Base-by-base conservation (phyloP, 441 rosid genomes). In the Manihot esculenta region DNA sequence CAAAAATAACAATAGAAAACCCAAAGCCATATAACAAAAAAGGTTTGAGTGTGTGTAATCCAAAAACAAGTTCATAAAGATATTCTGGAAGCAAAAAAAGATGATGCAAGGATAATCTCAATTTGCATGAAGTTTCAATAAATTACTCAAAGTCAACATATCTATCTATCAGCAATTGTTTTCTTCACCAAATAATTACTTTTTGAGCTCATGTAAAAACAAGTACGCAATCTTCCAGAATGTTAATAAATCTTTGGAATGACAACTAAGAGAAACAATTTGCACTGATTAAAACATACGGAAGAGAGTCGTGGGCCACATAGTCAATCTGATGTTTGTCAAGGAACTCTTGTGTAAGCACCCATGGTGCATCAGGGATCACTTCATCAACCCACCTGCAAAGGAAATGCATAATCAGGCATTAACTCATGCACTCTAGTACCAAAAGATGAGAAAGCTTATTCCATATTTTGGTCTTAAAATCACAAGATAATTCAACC, bases 301-400 rank as follows among this genome's bases (percentile, higher is more conserved):
- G 98, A 72, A 93, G 97, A 51, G 97, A 80, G 48, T 91, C 98
- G 8, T 93, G 98, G 47, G 98, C 98, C 59, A 93, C 98, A 30
- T 80, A 93, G 72, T 91, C 97, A 7, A 93, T 91, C 27, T 79
- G 56, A 77, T 93, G 96, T 62, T 91, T 87, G 80, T 93, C 91
- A 11, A 93, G 90, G 77, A 93, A 93, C 75, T 88, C 98, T 42
- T 72, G 75, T 0, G 83, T 85, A 55, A 91, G 67, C 69, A 93
- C 97, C 98, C 98, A 91, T 38, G 98, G 98, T 3, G 98, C 97
- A 83, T 91, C 88, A 47, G 94, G 90, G 51, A 93, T 89, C 48
- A 93, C 98, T 86, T 93, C 97, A 76, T 93, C 97, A 10, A 91
- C 97, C 96, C 97, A 93, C 72, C 97, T 93, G 72, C 75, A 80